Base-by-base conservation (phyloP, 371 early-diverging fungal genomes). In the Nosema granulosis region DNA sequence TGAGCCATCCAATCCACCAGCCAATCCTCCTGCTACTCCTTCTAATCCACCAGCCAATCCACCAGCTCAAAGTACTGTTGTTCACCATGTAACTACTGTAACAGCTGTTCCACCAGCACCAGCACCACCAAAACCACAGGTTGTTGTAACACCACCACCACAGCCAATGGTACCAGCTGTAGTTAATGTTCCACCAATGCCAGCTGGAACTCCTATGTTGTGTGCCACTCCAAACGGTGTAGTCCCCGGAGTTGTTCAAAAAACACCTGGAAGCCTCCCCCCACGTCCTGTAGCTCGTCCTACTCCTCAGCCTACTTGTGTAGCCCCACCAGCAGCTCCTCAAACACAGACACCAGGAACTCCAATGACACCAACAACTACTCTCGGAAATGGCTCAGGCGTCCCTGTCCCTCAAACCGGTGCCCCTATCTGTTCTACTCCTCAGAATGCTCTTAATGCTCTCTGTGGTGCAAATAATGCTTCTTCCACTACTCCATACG, bases 401-500 rank as follows among this genome's bases (percentile, higher is more conserved):
- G 49, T 43, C 18, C 3, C n/a, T n/a, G 12, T 54, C 3, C 54
- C 54, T 1, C 9, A 20, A 34, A 2, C 18, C 3, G 35, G 22
- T 13, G 37, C 16, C 6, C 9, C 50, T 20, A 34, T 31, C 3
- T 66, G 66, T 66, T 20, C n/a, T 20, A 3, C 22, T 66, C 66
- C 66, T 12, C 2, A 34, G 4, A 66, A 66, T 29, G 3, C 37
- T 13, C 11, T 66, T 28, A 50, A 24, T 49, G 37, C 66, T 26
- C 22, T 43, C 18, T 66, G 66, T 66, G 66, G 26, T 66, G 22
- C 50, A 22, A 49, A 18, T 49, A 29, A 66, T 43, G n/a, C 12
- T 49, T 20, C 20, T 2, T 3, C 43, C 22, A 28, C 29, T 9
- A 43, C 20, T 18, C 13, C 20, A 43, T 66, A 34, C 12, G 28